Conservation (phyloP, 2,329 filamentous ascomycete genomes). For the Pezicula carpinea region DNA sequence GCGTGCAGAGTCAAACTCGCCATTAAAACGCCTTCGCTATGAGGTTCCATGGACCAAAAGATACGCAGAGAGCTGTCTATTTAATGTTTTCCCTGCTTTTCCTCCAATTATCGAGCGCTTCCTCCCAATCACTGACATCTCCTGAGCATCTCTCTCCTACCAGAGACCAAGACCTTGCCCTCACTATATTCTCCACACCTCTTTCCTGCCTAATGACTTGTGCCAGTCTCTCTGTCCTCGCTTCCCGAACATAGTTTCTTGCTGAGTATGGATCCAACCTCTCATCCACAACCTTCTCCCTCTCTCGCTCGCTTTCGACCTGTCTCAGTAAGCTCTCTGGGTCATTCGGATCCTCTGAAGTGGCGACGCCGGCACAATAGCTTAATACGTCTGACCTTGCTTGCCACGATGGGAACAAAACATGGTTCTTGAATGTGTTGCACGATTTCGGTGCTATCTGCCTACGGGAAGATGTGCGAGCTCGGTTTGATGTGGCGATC, state of each 20-base stretch:
- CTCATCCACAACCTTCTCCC: slow-evolving; percentile 77
- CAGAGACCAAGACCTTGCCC: slow-evolving; percentile 75
- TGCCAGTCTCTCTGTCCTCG: slow-evolving; percentile 75
- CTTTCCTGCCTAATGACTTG: slow-evolving; percentile 69
- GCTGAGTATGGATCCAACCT: slow-evolving; percentile 87
- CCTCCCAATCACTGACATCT: slow-evolving; percentile 56
- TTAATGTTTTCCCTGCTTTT: slow-evolving; percentile 18
- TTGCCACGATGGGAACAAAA: slow-evolving; percentile 88
- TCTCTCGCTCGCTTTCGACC: slow-evolving; percentile 63
- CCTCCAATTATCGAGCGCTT: slow-evolving; percentile 60
- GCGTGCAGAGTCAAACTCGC: too few species aligned
- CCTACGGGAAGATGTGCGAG: slow-evolving; percentile 40
- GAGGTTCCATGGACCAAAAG: too few species aligned
- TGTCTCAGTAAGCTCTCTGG: slow-evolving; percentile 69
- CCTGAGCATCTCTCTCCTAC: slow-evolving; percentile 70
- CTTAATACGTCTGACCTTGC: slow-evolving; percentile 75
- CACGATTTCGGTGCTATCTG: slow-evolving; percentile 62
- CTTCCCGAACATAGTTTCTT: slow-evolving; percentile 74
- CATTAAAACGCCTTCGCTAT: too few species aligned
- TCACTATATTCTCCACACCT: slow-evolving; percentile 72
- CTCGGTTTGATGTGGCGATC: slow-evolving; percentile 63
- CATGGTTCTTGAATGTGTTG: slow-evolving; percentile 64
- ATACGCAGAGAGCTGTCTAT: not conserved
- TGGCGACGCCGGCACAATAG: slow-evolving; percentile 86
- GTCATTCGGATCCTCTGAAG: slow-evolving; percentile 81